Base-by-base conservation (phyloP, 805 yeast species). In the Wickerhamiella bombiphila region DNA sequence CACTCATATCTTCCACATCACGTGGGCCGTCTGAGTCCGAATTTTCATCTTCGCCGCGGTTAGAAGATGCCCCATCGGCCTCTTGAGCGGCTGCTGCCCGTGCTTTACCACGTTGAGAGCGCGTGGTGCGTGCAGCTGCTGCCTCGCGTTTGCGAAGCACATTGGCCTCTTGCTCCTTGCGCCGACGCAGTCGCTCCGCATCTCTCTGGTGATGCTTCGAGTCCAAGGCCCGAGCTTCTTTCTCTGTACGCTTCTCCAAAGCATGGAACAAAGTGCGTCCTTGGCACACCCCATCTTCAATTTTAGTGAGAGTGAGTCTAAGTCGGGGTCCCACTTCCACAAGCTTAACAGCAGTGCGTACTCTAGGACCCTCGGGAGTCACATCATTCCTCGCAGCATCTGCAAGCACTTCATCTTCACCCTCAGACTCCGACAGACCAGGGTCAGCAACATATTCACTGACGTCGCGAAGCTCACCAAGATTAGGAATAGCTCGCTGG, bases 251-350 rank as follows among this genome's bases (percentile, higher is more conserved):
- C 37, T 62, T 61, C 43, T 83, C 65, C 38, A 64, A 68, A 32
- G 81, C 68, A 56, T 91, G 98, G 59, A 80, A 82, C 43, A 91
- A 58, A 14, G 91, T 82, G 60, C 82, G 86, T 37, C 96, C 94
- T 0, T 76, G 64, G 41, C 95, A 88, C 17, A 81, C 70, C 14
- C 91, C 94, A 53, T 88, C 97, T 59, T 88, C 96, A 38, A 91
- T 81, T 61, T 91, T 91, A 35, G 78, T 63, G 41, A 91, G 63
- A 36, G 74, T 65, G 58, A 91, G 63, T 48, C 71, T 73, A 58
- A 91, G 60, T 47, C 98, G 69, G 26, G 98, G 98, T 0, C 98
- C 98, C 35, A 88, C 63, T 58, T 91, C 98, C 1, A 88, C 81
- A 36, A 91, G 65, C 56, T 83, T 86, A 49, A 91, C 81, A 1